phyloP scores from a whole-genome alignment of 2,329 filamentous ascomycete genomes.

The Neopestalotiopsis sp. region DNA sequence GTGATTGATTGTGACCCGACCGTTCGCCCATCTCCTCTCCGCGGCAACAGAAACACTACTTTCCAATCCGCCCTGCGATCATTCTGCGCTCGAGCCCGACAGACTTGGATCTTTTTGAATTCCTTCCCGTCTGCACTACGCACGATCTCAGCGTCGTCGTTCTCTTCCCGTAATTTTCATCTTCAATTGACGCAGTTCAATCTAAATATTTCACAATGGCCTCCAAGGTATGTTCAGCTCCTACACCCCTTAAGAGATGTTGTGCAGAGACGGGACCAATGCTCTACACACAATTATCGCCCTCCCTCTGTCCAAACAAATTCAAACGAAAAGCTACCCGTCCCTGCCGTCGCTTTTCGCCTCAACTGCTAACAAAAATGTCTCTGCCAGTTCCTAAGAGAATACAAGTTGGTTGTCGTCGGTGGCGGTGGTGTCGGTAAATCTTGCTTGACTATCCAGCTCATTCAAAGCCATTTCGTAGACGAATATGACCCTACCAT shows the following conservation, averaged over 20 bases:
- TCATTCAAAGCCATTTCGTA: slow-evolving; percentile 95
- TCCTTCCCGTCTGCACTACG: neutral
- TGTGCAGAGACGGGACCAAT: neutral
- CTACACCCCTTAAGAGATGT: neutral
- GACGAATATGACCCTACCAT: slow-evolving; percentile 99
- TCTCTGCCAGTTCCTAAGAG: slow-evolving; percentile 73
- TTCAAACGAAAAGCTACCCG: neutral
- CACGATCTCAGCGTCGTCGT: neutral
- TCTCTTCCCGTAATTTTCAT: neutral
- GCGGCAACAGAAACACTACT: slow-evolving; percentile 11
- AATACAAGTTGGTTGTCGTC: slow-evolving; percentile 96
- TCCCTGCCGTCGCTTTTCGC: neutral
- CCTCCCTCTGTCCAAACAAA: neutral
- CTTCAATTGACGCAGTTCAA: neutral
- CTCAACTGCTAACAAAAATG: slow-evolving; percentile 25
- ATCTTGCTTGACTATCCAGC: slow-evolving; percentile 97
- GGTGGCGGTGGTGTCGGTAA: slow-evolving; percentile 98
- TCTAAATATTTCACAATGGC: slow-evolving; percentile 15
- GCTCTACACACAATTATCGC: neutral
- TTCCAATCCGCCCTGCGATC: neutral
- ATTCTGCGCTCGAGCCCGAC: neutral
- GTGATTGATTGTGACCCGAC: slow-evolving; percentile 13
- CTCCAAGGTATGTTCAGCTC: slow-evolving; percentile 16
- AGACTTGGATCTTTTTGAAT: neutral
- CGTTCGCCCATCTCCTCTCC: neutral